Evolutionary conservation across 2,329 filamentous ascomycete genomes (phyloP).

Genomic region (Coniella vitis): DNA sequence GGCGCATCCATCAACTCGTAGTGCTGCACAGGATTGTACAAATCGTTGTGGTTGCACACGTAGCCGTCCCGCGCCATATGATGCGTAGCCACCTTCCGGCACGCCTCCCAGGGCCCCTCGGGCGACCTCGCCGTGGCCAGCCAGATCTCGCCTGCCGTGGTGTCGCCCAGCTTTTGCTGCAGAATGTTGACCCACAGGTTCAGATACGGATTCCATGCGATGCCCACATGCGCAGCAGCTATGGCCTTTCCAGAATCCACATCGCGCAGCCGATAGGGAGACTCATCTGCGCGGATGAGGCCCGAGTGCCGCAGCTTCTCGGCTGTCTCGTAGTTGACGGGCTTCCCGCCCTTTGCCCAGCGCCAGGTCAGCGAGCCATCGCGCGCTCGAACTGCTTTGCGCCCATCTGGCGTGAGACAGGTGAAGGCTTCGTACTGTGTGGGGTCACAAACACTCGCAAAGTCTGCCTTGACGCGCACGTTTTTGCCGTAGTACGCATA

Average conservation of each 20-base stretch:
- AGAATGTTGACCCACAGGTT: conserved; percentile 12
- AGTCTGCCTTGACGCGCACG: conserved; percentile 13
- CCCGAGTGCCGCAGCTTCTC: conserved; percentile 4
- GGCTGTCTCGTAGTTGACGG: conserved; percentile 10
- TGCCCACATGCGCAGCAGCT: conserved; percentile 5
- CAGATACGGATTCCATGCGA: conserved; percentile 15
- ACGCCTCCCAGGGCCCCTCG: conserved; percentile 11
- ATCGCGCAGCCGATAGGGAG: conserved; percentile 9
- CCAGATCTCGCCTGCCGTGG: conserved; percentile 12
- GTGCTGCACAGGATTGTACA: conserved; percentile 15
- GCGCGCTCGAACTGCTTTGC: conserved; percentile 1
- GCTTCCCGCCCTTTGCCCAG: conserved; percentile 12
- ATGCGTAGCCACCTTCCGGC: conserved; percentile 13
- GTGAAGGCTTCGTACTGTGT: conserved; percentile 16
- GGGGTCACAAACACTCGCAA: conserved; percentile 4
- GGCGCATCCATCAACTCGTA: conserved; percentile 7
- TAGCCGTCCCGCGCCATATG: conserved; percentile 10
- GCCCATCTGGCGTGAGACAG: conserved; percentile 6
- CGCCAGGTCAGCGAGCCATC: conserved; percentile 8
- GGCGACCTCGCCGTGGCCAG: conserved; percentile 9
- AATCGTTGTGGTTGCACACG: conserved; percentile 10
- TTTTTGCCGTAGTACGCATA: conserved; percentile 13
- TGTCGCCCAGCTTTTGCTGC: conserved; percentile 11
- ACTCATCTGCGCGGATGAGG: conserved; percentile 7
- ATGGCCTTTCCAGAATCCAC: conserved; percentile 7